Percentiles rank a stretch among this genome's conserved stretches.
Evolutionary conservation across 495 filamentous ascomycete species (phyloP).

Genomic region (Podospora bellae-mahoneyi): DNA sequence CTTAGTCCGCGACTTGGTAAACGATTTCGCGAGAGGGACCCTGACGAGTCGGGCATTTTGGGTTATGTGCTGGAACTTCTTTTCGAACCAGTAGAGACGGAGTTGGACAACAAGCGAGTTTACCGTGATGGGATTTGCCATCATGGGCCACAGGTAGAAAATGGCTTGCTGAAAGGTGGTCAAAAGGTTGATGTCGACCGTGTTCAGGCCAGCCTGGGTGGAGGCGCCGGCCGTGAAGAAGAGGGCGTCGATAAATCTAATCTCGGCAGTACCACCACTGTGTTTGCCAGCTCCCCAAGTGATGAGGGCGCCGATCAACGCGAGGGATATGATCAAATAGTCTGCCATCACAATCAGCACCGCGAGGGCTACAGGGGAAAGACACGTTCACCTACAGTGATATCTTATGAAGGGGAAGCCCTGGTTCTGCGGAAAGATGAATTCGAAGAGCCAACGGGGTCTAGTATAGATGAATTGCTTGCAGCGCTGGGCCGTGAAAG

Average conservation of each 20-base stretch:
- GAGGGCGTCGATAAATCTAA: slow-evolving; percentile 84
- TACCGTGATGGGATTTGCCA: slow-evolving; percentile 88
- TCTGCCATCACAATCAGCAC: slow-evolving; percentile 46
- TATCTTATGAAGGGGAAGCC: neutral
- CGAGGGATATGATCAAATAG: slow-evolving; percentile 69
- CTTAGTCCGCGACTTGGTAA: slow-evolving; percentile 52
- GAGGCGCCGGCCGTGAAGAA: slow-evolving; percentile 76
- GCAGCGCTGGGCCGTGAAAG: neutral
- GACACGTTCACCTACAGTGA: neutral
- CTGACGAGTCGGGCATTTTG: slow-evolving; percentile 44
- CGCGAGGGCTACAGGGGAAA: neutral
- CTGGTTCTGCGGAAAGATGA: neutral
- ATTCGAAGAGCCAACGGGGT: neutral
- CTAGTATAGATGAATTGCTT: neutral
- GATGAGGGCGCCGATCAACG: slow-evolving; percentile 69
- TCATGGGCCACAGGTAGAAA: slow-evolving; percentile 65
- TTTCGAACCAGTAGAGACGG: slow-evolving; percentile 96
- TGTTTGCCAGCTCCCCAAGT: slow-evolving; percentile 51
- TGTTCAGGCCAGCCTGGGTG: slow-evolving; percentile 91
- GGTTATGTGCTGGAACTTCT: slow-evolving; percentile 70
- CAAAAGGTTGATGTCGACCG: slow-evolving; percentile 72
- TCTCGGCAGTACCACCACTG: slow-evolving; percentile 36
- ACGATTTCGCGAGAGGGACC: slow-evolving; percentile 47
- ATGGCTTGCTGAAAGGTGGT: slow-evolving; percentile 73
- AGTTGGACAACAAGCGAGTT: slow-evolving; percentile 84